phyloP scores from a whole-genome alignment of 1,139 yeast species.

The Kurtzmaniella natalensis region DNA sequence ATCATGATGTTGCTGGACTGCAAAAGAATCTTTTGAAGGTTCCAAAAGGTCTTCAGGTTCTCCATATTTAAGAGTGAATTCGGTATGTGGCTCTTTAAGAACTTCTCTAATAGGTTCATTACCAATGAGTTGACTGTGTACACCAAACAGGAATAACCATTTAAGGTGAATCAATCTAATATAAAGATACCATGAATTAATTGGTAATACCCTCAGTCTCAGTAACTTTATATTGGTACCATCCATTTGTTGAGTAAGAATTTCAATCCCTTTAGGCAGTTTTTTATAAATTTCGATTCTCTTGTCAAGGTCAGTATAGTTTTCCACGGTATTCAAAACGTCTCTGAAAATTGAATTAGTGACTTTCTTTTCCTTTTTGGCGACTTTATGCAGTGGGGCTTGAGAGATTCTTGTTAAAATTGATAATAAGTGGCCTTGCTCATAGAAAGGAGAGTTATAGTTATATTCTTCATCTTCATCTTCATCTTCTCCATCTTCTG shows the following conservation, averaged over 20 bases:
- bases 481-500: constrained; percentile 23
- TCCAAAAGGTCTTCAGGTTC: constrained; percentile 10
- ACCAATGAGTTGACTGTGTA: constrained; percentile 56
- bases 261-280: constrained; percentile 37
- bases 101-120: constrained; percentile 44
- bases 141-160: constrained; percentile 70
- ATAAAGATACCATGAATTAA: constrained; percentile 64
- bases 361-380: constrained; percentile 60
- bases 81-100: constrained; percentile 37
- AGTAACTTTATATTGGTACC: constrained; percentile 51
- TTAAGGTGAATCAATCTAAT: constrained; percentile 57
- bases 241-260: constrained; percentile 32
- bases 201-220: constrained; percentile 53
- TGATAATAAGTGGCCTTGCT: constrained; percentile 46
- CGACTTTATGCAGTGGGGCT: constrained; percentile 51
- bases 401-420: constrained; percentile 45
- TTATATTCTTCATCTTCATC: constrained; percentile 37
- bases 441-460: constrained; percentile 53
- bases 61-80: constrained; percentile 27
- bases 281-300: constrained; percentile 35
- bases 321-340: constrained; percentile 46
- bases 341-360: constrained; percentile 63
- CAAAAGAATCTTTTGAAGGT: constrained; percentile 1
- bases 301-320: constrained; percentile 35
- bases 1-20: constrained; percentile 15